Evolutionary conservation across 768 basidiomycete genomes (phyloP).

Genomic region (Panellus pusillus): DNA sequence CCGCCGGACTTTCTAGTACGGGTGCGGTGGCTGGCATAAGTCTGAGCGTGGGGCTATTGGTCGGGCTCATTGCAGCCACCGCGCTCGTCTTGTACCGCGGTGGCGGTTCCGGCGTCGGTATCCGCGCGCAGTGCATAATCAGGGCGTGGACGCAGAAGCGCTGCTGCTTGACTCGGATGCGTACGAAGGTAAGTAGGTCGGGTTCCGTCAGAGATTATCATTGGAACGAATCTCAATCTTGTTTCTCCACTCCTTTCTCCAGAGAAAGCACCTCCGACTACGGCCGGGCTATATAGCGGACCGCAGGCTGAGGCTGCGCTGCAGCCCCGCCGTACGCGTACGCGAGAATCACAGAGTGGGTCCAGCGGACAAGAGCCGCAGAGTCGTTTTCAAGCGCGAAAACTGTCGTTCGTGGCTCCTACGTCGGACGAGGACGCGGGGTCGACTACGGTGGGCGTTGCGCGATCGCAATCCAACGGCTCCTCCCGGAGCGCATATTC

Average conservation of each 20-base stretch:
- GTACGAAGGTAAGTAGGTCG: constrained; percentile 6
- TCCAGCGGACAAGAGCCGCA: background rate
- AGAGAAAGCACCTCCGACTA: background rate
- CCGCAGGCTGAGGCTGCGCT: too few relatives aligned
- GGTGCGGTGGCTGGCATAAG: constrained; percentile 8
- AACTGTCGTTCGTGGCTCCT: background rate
- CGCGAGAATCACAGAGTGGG: constrained; percentile 7
- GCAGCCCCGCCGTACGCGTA: background rate
- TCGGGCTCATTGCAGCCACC: background rate
- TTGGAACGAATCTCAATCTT: background rate
- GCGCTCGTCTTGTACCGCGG: constrained; percentile 3
- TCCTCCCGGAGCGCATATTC: constrained; percentile 17
- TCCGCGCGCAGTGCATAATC: background rate
- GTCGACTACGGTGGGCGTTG: background rate
- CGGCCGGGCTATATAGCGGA: background rate
- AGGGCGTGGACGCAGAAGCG: background rate
- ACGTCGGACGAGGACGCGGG: background rate
- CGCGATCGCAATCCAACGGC: constrained; percentile 3
- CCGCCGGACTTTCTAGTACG: constrained; percentile 8
- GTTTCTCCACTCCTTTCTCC: background rate
- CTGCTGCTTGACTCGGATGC: constrained; percentile 2
- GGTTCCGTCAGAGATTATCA: too few relatives aligned
- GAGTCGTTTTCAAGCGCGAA: background rate
- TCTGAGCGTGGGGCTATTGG: constrained; percentile 8
- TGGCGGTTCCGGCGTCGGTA: background rate